Conservation (phyloP, 306 rosid species). For the Inga leiocalycina region DNA sequence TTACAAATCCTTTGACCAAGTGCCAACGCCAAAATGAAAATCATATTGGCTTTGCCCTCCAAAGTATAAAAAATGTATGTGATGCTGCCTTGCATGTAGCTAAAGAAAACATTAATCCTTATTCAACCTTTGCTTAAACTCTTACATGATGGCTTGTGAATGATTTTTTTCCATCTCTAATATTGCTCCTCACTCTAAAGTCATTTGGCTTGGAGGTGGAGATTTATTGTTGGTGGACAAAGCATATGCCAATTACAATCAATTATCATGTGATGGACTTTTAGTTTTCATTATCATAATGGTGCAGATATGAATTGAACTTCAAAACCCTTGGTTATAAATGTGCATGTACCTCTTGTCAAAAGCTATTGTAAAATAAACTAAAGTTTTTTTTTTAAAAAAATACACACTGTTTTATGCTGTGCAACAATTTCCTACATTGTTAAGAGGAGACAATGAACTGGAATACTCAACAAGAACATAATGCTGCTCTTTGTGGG, state of each 20-base stretch:
- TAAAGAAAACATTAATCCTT: constrained; percentile 13
- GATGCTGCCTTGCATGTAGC: constrained; percentile 1
- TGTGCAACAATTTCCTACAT: not conserved
- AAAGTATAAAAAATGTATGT: not conserved
- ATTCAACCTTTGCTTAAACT: constrained; percentile 8
- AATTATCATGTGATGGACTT: not conserved
- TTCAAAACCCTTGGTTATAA: not conserved
- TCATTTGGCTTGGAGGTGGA: constrained; percentile 23
- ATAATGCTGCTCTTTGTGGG: not conserved
- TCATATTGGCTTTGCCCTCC: not conserved
- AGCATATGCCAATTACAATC: not conserved
- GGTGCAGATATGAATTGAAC: not conserved
- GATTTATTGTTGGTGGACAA: not conserved
- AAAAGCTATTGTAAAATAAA: not conserved
- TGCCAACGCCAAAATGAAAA: not conserved
- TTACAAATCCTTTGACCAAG: constrained; percentile 9
- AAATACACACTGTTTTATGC: not conserved
- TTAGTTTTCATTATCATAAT: not conserved
- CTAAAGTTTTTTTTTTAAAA: not conserved
- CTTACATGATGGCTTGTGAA: not conserved
- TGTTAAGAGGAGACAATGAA: not conserved
- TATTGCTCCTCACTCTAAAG: not conserved
- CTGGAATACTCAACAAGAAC: not conserved
- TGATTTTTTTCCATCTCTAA: not conserved
- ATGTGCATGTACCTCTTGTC: not conserved